Base-by-base conservation (phyloP, 2,329 filamentous ascomycete genomes). In the Fusarium ambrosium region DNA sequence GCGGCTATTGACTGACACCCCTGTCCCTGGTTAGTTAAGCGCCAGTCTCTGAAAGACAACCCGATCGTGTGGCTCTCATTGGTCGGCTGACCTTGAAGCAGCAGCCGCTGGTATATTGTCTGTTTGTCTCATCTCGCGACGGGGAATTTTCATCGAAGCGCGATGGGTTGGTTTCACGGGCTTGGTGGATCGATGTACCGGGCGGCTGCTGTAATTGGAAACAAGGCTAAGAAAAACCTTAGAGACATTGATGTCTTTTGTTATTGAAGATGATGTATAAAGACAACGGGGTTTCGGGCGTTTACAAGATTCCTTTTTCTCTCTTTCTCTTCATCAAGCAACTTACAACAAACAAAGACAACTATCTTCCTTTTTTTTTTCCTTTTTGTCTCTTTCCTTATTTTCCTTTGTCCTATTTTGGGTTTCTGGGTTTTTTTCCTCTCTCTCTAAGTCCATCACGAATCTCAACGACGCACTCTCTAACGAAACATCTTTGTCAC, bases 151-250 rank as follows among this genome's bases (percentile, higher is more conserved):
- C 45, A 32, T 22, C 59, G 64, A 76, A 72, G 74, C 74, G 66
- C 66, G 74, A 68, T 62, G 64, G 43, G 32, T 51, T 24, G 45
- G 70, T 56, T 24, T 29, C 32, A 56, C 29, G 32, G 24, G 22
- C 29, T 41, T 34, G 32, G 32, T 34, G 32, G 32, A 11, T 34
- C 32, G 24, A n/a, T 62, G 48, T 59, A 29, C 34, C n/a, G 55
- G 66, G 77, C 75, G 76, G 76, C 64, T 79, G 75, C 76, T 79
- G 75, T 66, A 74, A 70, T 68, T 78, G 73, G 75, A 75, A 79
- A 71, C 68, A n/a, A 68, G 60, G 37, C 43, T 20, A 62, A 59
- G 39, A 55, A 48, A 63, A 61, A 45, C 34, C 60, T 18, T 64
- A 27, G 58, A 41, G 58, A 41, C 58, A 18, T 37, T 34, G 39